Base-by-base conservation (phyloP, 2,329 filamentous ascomycete genomes). In the Lachnellula suecica region DNA sequence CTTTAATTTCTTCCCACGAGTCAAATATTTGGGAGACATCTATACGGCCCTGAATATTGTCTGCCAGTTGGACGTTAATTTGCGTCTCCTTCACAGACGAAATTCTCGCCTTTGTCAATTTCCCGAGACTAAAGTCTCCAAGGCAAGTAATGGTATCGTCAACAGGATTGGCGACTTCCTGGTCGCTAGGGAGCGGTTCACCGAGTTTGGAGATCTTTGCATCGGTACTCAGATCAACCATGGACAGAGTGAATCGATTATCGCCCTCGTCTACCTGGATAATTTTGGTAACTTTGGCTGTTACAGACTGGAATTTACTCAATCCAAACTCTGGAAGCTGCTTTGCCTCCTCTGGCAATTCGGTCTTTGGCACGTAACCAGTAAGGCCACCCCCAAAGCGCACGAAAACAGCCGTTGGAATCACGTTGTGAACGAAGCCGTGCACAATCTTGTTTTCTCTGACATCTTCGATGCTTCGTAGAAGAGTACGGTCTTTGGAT, bases 1-100 rank as follows among this genome's bases (percentile, higher is more conserved):
- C 84, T 51, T 83, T 78, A 63, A 99, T 94, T 40, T 93, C 86
- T 43, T 95, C 88, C 87, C 88, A 97, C 10, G 78, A 79, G 68
- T 97, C 89, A 68, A 96, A 99, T 11, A 92, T 73, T 68, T 97
- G 91, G 1, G 94, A 95, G 5, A 94, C 83, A 66, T 97, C 93
- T 54, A 99, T 85, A 17, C 94, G 89, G n/a, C 93, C 94, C 67
- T 95, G 89, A 8, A 96, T 79, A 59, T 91, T 91, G 65, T 95
- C 90, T 40, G 90, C 87, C 46, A 97, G 79, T 60, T 89, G 83
- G 5, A 99, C 91, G 61, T 97, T 97, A 50, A 97, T 76, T 68
- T 99, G 94, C 0, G 93, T 97, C 44, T 87, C 86, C 71, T 96
- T 96, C 66, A 97, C 76, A 0, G 90, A 90, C n/a, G 82, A 81